Evolutionary conservation across 2,329 filamentous ascomycete species (phyloP), one percentile per base, ranked within the genome.

Genomic region (Trichoderma sp.): DNA sequence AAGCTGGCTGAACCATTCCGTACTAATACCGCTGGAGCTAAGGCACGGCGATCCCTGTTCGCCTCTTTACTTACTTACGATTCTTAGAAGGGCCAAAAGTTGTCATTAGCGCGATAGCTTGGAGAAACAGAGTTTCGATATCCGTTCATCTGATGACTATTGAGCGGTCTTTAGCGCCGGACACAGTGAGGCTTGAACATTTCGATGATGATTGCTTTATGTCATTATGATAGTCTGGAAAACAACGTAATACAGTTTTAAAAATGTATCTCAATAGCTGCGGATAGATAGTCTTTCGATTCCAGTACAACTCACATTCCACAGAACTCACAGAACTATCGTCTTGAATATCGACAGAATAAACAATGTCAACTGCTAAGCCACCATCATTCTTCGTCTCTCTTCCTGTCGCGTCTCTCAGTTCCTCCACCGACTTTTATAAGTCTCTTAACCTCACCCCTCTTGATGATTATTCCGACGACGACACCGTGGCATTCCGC

Each of bases 401-500:
- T 7, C 74, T 75, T 16, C 68, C 74, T 16, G 68, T 50, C 31
- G 50, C 8, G 3, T 56, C 59, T 56, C 31, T 73, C 21, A 21
- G 18, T 12, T 59, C 74, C 31, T 31, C 74, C 12, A 35, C 33
- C 24, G 59, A 35, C 4, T 80, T 79, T 62, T 80, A 76, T 60
- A 56, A 65, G 21, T 69, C 78, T 6, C 66, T 80, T 18, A 75
- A 68, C 12, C 76, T 80, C 56, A 66, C 53, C 12, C 56, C 38
- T 24, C 41, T 77, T 18, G 35, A 75, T 18, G 75, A 59, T 14
- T 80, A 75, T 35, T 75, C 74, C 8, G 76, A 77, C 65, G 35
- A 75, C 4, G 71, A 77, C 33, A 78, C 79, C 8, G 65, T 63
- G 9, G 53, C 77, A 2, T 74, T 79, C 72, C 75, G 71, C 18